A percentile compares a stretch with the other conserved stretches of the same genome.
phyloP scores from a whole-genome alignment of 257 asterid species.

The Datura wrightii region DNA sequence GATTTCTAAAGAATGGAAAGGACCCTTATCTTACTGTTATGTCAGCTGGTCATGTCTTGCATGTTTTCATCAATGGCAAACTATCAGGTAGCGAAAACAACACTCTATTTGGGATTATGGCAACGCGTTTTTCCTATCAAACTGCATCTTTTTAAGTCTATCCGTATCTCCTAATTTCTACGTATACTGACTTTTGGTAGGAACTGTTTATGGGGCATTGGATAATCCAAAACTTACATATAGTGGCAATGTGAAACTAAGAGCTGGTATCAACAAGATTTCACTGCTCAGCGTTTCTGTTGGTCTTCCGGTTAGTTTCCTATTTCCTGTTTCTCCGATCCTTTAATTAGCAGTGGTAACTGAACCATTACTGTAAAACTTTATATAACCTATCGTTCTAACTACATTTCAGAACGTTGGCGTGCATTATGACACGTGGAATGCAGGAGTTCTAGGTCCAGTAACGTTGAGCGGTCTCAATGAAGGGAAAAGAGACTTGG shows the following conservation, averaged over 20 bases:
- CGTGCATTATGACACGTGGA: slow-evolving; percentile 78
- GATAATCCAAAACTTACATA: slow-evolving; percentile 68
- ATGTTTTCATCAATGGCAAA: slow-evolving; percentile 74
- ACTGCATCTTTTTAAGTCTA: neutral
- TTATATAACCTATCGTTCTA: neutral
- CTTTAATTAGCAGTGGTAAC: neutral
- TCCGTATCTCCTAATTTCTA: neutral
- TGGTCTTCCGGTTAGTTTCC: slow-evolving; percentile 79
- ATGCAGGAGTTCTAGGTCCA: slow-evolving; percentile 89
- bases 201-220: slow-evolving; percentile 66
- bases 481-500: slow-evolving; percentile 79
- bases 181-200: slow-evolving; percentile 41
- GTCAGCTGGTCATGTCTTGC: slow-evolving; percentile 95
- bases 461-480: slow-evolving; percentile 72
- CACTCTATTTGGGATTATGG: neutral
- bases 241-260: slow-evolving; percentile 55
- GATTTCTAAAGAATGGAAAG: slow-evolving; percentile 63
- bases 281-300: slow-evolving; percentile 83
- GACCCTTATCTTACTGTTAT: slow-evolving; percentile 66
- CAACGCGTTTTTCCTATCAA: neutral
- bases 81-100: slow-evolving; percentile 57
- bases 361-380: neutral
- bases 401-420: slow-evolving; percentile 73
- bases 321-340: neutral
- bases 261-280: slow-evolving; percentile 80